These are phyloP conservation scores for Pulveroboletus ravenelii DNA, from an alignment of 768 basidiomycete genomes.

Conservation along the genomic window DNA sequence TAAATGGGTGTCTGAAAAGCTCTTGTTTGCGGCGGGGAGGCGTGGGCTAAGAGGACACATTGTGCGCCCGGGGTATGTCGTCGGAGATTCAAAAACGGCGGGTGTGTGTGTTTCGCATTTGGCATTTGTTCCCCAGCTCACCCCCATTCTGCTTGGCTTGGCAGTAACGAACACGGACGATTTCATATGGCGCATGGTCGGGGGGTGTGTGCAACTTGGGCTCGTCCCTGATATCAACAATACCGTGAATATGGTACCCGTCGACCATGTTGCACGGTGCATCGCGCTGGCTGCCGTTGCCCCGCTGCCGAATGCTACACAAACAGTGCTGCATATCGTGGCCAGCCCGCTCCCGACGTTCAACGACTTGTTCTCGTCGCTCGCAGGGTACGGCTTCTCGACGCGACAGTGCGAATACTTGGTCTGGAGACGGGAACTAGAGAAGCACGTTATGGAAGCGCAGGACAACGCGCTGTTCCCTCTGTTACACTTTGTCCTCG, in stretches of 20 bases:
- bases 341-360: conserved; percentile 85
- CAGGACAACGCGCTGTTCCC: conserved; percentile 98
- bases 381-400: conserved; percentile 75
- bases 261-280: conserved; percentile 90
- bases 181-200: conserved; percentile 96
- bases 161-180: conserved; percentile 98
- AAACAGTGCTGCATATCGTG: conserved; percentile 77
- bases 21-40: conserved; percentile 86
- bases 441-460: conserved; percentile 89
- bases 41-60: conserved; percentile 83
- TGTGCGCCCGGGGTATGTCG: conserved; percentile 91
- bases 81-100: conserved; percentile 85
- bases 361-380: conserved; percentile 75
- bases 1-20: conserved; percentile 97
- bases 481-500: conserved; percentile 92
- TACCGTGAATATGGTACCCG: conserved; percentile 96
- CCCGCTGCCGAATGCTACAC: conserved; percentile 42
- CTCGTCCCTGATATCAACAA: conserved; percentile 97
- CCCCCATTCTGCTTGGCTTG: not conserved
- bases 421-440: conserved; percentile 85
- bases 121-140: not conserved
- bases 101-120: conserved; percentile 44
- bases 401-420: conserved; percentile 83
- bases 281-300: conserved; percentile 68
- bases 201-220: conserved; percentile 98